Base-by-base conservation (phyloP, 805 yeast genomes). In the Huiozyma naganishii region DNA sequence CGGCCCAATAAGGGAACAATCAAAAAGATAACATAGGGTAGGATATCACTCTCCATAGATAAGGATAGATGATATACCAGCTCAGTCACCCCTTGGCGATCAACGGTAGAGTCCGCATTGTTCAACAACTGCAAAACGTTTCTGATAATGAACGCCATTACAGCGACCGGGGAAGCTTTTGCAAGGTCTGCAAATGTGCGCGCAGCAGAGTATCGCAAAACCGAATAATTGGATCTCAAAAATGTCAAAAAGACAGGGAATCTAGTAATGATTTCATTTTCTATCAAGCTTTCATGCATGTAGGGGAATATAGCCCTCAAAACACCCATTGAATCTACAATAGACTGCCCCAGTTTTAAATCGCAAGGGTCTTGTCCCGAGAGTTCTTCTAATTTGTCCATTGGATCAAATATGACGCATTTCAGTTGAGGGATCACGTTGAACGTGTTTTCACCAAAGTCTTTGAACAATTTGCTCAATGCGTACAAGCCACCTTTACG, bases 1-100 rank as follows among this genome's bases (percentile, higher is more conserved):
- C 98, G 75, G 38, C 98, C 99, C 52, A 92, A 69, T 4, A 92
- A 87, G 8, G 99, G 98, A 28, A 94, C 97, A 61, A 92, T 87
- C 54, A 92, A 73, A 61, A 92, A 92, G 33, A 92, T 95, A 40
- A 92, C 89, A 62, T 90, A 92, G 0, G 99, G 99, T 48, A 92
- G 67, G 44, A 94, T 87, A 47, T 77, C 83, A 6, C 85, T 70
- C 1, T 94, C 97, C 96, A 92, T 87, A 4, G 83, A 74, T 35
- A 72, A 70, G 2, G 95, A 78, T 39, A 92, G 69, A 57, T 92
- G 97, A 59, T 86, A 89, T 6, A 90, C 73, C 27, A 92, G 77
- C 64, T 92, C 99, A 44, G 87, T 83, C 6, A 95, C 88, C 56
- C 99, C 98, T 66, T 90, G 97, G 48, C 98, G 76, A 48, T 80